Evolutionary conservation across 257 asterid genomes (phyloP), one percentile per base, ranked within the genome.

Genomic region (Primulina eburnea): DNA sequence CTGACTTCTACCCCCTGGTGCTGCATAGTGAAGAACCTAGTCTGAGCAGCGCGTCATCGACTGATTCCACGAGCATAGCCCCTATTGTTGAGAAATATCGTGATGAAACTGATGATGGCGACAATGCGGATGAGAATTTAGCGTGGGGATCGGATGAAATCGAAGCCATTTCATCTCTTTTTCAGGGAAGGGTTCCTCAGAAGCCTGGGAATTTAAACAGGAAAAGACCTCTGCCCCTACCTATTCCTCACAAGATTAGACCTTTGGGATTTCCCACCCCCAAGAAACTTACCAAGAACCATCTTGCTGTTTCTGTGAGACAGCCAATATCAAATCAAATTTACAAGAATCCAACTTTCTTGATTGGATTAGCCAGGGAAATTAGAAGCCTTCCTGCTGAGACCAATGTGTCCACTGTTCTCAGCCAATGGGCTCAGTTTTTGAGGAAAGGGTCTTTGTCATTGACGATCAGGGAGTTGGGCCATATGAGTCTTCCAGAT

Each of bases 101-200:
- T 43, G 66, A 30, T 40, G 84, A 70, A 29, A 62, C 2, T 69
- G 20, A 29, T 70, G 76, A 10, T 10, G 55, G 60, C 64, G 64
- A 17, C 5, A 34, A 47, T 55, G 6, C 18, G 18, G 86, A 71
- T 70, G 90, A 64, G 55, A 69, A 71, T 68, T 7, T 80, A 35
- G 75, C 64, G 5, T 89, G 97, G 96, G 93, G 85, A 21, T 29
- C 81, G 0, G 96, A 89, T 76, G 97, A 92, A 76, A 81, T 86
- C 69, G 97, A 87, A 67, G 88, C 96, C 4, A 89, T 91, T 78
- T 83, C 97, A 16, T 91, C 97, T 34, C 93, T 89, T 77, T 91
- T 91, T 75, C 80, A 68, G 71, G 89, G 88, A 35, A 80, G 97
- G 68, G 76, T 92, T 60, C 95, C 93, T 79, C 93, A 92, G 75